These are phyloP conservation scores for Microsporum ferrugineum DNA, from an alignment of 2,329 filamentous ascomycete species.

Conservation along the genomic window DNA sequence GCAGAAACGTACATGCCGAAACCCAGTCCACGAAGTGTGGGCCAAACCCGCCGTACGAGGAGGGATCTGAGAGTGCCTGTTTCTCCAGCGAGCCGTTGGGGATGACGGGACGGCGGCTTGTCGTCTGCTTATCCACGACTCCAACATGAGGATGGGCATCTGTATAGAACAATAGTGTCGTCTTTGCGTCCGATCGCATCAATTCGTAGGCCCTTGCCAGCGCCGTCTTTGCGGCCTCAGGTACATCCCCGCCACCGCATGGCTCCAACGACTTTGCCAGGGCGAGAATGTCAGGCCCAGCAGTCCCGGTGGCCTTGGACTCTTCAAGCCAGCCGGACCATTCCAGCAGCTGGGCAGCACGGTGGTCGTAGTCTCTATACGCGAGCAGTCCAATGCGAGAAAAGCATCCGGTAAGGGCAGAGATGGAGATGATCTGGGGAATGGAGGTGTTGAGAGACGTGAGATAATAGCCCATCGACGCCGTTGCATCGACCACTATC, in stretches of 20 bases:
- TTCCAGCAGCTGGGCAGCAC: slow-evolving; percentile 26
- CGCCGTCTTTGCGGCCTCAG: slow-evolving; percentile 41
- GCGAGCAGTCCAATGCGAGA: slow-evolving; percentile 41
- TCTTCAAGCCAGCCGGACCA: slow-evolving; percentile 41
- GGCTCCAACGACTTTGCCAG: slow-evolving; percentile 28
- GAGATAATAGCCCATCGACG: slow-evolving; percentile 25
- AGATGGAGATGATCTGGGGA: slow-evolving; percentile 42
- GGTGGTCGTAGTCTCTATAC: slow-evolving; percentile 45
- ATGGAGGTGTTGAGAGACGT: slow-evolving; percentile 36
- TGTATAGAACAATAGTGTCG: slow-evolving; percentile 40
- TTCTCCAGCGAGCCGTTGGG: slow-evolving; percentile 24
- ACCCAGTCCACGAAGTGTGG: slow-evolving; percentile 38
- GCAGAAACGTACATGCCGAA: slow-evolving; percentile 26
- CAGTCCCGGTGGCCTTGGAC: slow-evolving; percentile 4
- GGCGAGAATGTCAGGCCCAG: slow-evolving; percentile 26
- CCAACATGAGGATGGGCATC: slow-evolving; percentile 39
- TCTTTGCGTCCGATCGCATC: slow-evolving; percentile 40
- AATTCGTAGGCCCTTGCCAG: slow-evolving; percentile 37
- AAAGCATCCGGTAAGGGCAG: slow-evolving; percentile 40
- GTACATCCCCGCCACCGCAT: slow-evolving; percentile 32
- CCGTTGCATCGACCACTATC: slow-evolving; percentile 1
- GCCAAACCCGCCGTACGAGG: slow-evolving; percentile 25
- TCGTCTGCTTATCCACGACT: slow-evolving; percentile 20
- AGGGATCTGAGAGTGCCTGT: slow-evolving; percentile 10
- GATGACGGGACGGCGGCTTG: neutral